Conservation (phyloP, 1,284 basidiomycete species). For the Boletus holoroseus region DNA sequence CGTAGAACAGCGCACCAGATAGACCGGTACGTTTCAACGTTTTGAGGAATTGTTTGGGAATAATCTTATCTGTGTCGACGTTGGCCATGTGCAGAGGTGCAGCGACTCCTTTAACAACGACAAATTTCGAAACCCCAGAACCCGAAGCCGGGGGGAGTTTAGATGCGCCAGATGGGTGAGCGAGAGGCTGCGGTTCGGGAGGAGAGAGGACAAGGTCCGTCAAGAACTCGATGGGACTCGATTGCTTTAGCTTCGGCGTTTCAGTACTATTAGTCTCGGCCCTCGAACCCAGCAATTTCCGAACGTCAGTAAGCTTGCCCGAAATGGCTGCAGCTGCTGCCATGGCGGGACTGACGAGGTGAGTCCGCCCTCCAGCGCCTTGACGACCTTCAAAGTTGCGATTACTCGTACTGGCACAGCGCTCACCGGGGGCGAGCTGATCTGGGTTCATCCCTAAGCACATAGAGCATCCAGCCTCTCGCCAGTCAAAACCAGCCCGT, state of each 20-base stretch:
- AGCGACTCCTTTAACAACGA: conserved; percentile 74
- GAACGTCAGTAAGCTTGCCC: conserved; percentile 84
- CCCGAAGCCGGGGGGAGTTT: conserved; percentile 50
- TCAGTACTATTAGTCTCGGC: conserved; percentile 43
- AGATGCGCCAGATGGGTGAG: conserved; percentile 32
- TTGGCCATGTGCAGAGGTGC: conserved; percentile 91
- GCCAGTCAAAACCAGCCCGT: conserved; percentile 95
- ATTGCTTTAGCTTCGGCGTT: conserved; percentile 59
- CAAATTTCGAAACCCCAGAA: conserved; percentile 73
- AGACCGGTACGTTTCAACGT: conserved; percentile 91
- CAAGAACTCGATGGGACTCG: conserved; percentile 70
- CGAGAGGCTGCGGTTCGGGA: conserved; percentile 48
- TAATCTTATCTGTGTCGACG: conserved; percentile 96
- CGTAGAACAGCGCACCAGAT: conserved; percentile 84
- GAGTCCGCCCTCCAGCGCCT: conserved; percentile 83
- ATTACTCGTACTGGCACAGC: conserved; percentile 95
- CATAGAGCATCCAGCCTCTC: conserved; percentile 98
- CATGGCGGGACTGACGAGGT: conserved; percentile 93
- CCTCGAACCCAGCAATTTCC: conserved; percentile 64
- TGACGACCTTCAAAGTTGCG: conserved; percentile 89
- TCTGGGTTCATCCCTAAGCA: conserved; percentile 98
- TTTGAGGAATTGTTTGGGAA: conserved; percentile 95
- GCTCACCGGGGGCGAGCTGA: conserved; percentile 83
- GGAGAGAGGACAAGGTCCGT: conserved; percentile 68
- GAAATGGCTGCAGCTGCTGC: conserved; percentile 91